Base-by-base conservation (phyloP, 108 stramenopile genomes). In the Cyclotella baltica region DNA sequence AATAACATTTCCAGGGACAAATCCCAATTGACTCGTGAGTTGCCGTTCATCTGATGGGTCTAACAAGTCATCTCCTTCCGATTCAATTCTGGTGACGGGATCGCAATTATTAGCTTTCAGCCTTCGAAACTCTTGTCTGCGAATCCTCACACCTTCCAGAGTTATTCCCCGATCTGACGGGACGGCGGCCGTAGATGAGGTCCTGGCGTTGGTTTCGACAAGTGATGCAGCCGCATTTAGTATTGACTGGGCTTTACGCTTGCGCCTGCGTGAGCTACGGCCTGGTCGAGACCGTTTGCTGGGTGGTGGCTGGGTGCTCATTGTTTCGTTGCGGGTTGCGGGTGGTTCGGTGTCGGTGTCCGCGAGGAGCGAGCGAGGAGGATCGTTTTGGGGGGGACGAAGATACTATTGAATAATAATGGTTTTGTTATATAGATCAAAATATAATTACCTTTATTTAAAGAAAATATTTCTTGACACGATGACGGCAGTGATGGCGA, bases 1-100 rank as follows among this genome's bases (percentile, higher is more conserved):
- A 13, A 95, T 51, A 0, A 90, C 94, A 75, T 95, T 95, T 23
- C 92, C 94, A 23, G 94, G 94, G 8, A 91, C 48, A 71, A 80
- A 95, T 27, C 92, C 94, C 79, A 95, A 67, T 72, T 95, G 94
- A 0, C 62, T 73, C 13, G 82, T 55, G 16, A 95, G 73, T 5
- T 48, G 62, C 1, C 13, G 16, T 67, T 85, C 75, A 62, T 95
- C 92, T 0, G 38, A 35, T 31, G 80, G 58, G 70, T 82, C 59
- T 57, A 81, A 74, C 3, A 38, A 61, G 31, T 46, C 57, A 11
- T 64, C 67, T 63, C 43, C 31, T 8, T 61, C 58, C 18, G 9
- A 30, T 6, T 61, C 11, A 3, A 9, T 30, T 18, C 11, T 5
- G 5, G 6, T 5, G 13, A 6, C 8, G 2, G 58, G 5, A 11